Conservation (phyloP, 2,329 filamentous ascomycete species). For the Exophiala sp. region DNA sequence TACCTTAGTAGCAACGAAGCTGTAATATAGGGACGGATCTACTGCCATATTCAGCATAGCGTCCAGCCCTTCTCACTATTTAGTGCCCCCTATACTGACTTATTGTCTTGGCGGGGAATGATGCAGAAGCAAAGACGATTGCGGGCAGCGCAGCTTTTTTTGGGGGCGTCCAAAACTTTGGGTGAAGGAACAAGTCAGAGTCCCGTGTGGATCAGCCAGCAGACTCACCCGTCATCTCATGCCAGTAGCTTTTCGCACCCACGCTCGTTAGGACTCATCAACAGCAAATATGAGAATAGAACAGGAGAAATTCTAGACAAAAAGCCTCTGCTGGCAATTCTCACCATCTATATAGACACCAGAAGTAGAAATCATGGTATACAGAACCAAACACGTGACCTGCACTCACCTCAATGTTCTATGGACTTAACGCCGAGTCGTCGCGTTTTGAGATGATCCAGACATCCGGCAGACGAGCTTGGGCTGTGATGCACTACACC, state of each 20-base stretch:
- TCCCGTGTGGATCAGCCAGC: constrained; percentile 19
- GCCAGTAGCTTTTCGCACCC: constrained; percentile 8
- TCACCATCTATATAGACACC: constrained; percentile 5
- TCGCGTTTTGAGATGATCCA: constrained; percentile 18
- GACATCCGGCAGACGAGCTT: constrained; percentile 23
- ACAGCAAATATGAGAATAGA: background rate
- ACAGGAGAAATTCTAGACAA: background rate
- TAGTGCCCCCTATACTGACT: background rate
- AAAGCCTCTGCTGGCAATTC: background rate
- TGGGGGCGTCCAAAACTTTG: constrained; percentile 11
- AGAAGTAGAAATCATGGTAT: constrained; percentile 12
- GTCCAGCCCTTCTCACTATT: background rate
- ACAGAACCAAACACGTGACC: constrained; percentile 19
- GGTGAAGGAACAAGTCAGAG: constrained; percentile 15
- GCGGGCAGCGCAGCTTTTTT: constrained; percentile 5
- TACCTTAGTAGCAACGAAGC: too few species aligned
- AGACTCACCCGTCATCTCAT: constrained; percentile 12
- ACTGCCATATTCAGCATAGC: background rate
- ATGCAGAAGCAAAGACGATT: background rate
- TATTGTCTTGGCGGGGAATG: constrained; percentile 1
- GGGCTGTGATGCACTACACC: constrained; percentile 22
- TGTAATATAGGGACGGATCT: too few species aligned
- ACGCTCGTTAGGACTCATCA: background rate
- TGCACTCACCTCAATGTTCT: constrained; percentile 7
- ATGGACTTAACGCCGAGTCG: constrained; percentile 10